phyloP scores from a whole-genome alignment of 2,329 filamentous ascomycete species.

The Lachnellula cervina region DNA sequence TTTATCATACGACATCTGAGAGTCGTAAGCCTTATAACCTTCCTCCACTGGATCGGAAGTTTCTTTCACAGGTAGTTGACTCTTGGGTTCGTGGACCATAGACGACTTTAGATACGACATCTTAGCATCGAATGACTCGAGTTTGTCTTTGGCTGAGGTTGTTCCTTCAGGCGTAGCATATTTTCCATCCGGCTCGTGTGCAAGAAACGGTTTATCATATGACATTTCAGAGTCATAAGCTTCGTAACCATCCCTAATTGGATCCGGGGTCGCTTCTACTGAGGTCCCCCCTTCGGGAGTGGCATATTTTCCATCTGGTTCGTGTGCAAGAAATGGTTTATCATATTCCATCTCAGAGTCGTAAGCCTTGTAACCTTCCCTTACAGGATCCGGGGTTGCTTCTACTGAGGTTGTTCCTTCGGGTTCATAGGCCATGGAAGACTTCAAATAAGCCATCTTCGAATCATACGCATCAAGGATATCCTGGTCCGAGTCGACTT shows the following conservation, averaged over 20 bases:
- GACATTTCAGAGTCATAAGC: constrained; percentile 34
- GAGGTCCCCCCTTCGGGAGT: constrained; percentile 8
- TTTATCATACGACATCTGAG: background rate
- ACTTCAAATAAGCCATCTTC: constrained; percentile 27
- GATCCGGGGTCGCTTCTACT: constrained; percentile 17
- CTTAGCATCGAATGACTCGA: background rate
- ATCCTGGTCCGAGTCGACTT: constrained; percentile 31
- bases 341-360: constrained; percentile 28
- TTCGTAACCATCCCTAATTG: constrained; percentile 33
- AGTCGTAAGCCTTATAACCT: background rate
- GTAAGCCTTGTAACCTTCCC: constrained; percentile 36
- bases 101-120: background rate
- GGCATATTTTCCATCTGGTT: constrained; percentile 23
- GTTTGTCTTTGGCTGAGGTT: background rate
- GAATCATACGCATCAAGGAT: constrained; percentile 31
- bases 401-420: constrained; percentile 34
- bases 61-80: constrained; percentile 10
- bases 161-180: constrained; percentile 9
- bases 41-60: constrained; percentile 29
- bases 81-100: background rate
- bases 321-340: constrained; percentile 18
- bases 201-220: constrained; percentile 18
- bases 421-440: constrained; percentile 33
- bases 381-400: constrained; percentile 25
- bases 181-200: constrained; percentile 25